Evolutionary conservation across 345 rosid species (phyloP).

Genomic region (Hirschfeldia incana): DNA sequence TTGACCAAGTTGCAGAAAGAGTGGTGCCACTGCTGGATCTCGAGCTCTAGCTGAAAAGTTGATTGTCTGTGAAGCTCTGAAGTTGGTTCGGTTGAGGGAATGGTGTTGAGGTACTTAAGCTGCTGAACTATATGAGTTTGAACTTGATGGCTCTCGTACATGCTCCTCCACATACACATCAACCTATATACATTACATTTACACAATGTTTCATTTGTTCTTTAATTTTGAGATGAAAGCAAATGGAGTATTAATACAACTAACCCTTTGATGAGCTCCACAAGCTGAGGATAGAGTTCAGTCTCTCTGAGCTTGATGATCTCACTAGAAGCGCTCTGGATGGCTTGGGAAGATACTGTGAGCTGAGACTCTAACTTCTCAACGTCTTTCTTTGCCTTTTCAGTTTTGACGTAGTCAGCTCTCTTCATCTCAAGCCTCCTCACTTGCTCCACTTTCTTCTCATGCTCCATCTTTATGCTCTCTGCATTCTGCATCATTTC

Average conservation of each 20-base stretch:
- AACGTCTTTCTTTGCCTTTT: constrained; percentile 76
- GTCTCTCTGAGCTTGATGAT: constrained; percentile 81
- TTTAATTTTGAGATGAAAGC: not conserved
- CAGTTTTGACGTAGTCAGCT: constrained; percentile 75
- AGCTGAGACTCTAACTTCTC: constrained; percentile 88
- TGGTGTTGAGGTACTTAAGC: constrained; percentile 80
- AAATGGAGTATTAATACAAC: constrained; percentile 27
- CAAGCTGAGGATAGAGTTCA: constrained; percentile 84
- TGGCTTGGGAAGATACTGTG: constrained; percentile 80
- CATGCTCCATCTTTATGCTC: constrained; percentile 71
- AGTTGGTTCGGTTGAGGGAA: constrained; percentile 85
- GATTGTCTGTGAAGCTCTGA: constrained; percentile 92
- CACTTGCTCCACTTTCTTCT: constrained; percentile 70
- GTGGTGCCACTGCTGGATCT: constrained; percentile 90
- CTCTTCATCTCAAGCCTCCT: constrained; percentile 89
- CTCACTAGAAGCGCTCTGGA: constrained; percentile 75
- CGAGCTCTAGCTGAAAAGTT: constrained; percentile 86
- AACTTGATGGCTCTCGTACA: constrained; percentile 98
- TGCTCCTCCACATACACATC: constrained; percentile 99
- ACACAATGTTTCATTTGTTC: not conserved
- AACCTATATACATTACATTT: constrained; percentile 47
- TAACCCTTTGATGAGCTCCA: constrained; percentile 86
- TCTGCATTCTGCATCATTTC: constrained; percentile 59
- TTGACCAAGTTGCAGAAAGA: constrained; percentile 79
- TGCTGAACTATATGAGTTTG: constrained; percentile 96